Conservation (phyloP, 1,284 basidiomycete genomes). For the Pyrrhoderma lamaoense region DNA sequence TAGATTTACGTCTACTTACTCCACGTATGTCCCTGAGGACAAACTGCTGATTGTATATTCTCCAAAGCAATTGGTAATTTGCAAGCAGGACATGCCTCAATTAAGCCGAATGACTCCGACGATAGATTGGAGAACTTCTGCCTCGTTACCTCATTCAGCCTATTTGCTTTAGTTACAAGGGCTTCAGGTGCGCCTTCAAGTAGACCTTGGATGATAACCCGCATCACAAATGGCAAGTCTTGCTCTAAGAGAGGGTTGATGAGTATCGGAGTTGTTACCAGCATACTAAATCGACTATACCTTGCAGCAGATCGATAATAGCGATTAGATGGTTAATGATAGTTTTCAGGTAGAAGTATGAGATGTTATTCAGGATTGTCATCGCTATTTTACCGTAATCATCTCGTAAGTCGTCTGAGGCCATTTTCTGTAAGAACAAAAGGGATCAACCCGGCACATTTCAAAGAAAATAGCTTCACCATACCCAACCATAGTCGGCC, state of each 20-base stretch:
- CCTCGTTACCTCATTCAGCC: slow-evolving; percentile 5
- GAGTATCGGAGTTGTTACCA: too few species aligned
- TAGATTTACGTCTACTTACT: slow-evolving; percentile 35
- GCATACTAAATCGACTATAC: too few species aligned
- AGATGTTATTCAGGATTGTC: slow-evolving; percentile 42
- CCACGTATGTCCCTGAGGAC: slow-evolving; percentile 63
- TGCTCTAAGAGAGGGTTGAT: slow-evolving; percentile 14
- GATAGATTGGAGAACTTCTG: slow-evolving; percentile 5
- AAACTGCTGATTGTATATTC: slow-evolving; percentile 50
- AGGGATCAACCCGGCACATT: neutral
- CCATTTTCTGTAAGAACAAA: slow-evolving; percentile 34
- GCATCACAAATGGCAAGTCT: slow-evolving; percentile 17
- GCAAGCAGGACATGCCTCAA: slow-evolving; percentile 67
- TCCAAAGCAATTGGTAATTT: slow-evolving; percentile 45
- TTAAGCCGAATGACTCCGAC: slow-evolving; percentile 24
- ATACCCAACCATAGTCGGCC: slow-evolving; percentile 59
- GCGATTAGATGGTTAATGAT: slow-evolving; percentile 50
- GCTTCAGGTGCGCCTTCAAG: slow-evolving; percentile 12
- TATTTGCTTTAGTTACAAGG: slow-evolving; percentile 6
- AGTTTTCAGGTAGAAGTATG: slow-evolving; percentile 45
- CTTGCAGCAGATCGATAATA: slow-evolving; percentile 35
- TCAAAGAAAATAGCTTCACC: slow-evolving; percentile 21
- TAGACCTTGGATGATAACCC: slow-evolving; percentile 16
- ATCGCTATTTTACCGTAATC: slow-evolving; percentile 46
- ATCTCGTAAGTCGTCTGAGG: slow-evolving; percentile 32